phyloP scores from a whole-genome alignment of 371 early-diverging fungal species.

The Basidiobolus meristosporus region DNA sequence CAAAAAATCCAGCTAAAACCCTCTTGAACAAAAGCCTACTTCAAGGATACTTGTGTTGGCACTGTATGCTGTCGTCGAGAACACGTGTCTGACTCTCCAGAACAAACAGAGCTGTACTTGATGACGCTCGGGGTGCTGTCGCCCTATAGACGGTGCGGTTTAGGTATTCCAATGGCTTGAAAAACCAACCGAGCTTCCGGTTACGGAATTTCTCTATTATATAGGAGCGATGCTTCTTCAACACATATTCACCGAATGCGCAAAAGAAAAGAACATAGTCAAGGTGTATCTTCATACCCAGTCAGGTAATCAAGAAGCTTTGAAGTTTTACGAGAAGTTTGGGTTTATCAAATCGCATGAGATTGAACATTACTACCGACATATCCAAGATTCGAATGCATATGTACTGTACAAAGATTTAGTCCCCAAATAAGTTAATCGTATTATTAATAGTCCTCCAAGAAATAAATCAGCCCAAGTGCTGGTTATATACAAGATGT shows the following conservation, averaged over 20 bases:
- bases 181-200: constrained; percentile 2
- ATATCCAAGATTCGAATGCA: too few species aligned
- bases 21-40: constrained; percentile 26
- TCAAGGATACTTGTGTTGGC: constrained; percentile 56
- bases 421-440: too few species aligned
- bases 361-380: too few species aligned
- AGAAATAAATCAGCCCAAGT: too few species aligned
- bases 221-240: constrained; percentile 36
- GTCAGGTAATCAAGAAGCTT: constrained; percentile 59
- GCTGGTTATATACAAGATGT: too few species aligned
- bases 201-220: not conserved
- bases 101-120: constrained; percentile 44
- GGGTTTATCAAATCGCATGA: constrained; percentile 42
- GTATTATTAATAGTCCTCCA: too few species aligned
- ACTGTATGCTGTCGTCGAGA: constrained; percentile 73
- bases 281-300: constrained; percentile 83
- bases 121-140: constrained; percentile 90
- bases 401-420: too few species aligned
- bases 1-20: too few species aligned
- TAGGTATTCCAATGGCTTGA: constrained; percentile 36
- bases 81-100: constrained; percentile 11
- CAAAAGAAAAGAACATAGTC: constrained; percentile 10
- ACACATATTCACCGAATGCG: constrained; percentile 33
- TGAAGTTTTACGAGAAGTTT: constrained; percentile 70
- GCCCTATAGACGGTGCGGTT: constrained; percentile 59